These are phyloP conservation scores for Microdochium paspali DNA, from an alignment of 2,329 filamentous ascomycete species.

Conservation along the genomic window DNA sequence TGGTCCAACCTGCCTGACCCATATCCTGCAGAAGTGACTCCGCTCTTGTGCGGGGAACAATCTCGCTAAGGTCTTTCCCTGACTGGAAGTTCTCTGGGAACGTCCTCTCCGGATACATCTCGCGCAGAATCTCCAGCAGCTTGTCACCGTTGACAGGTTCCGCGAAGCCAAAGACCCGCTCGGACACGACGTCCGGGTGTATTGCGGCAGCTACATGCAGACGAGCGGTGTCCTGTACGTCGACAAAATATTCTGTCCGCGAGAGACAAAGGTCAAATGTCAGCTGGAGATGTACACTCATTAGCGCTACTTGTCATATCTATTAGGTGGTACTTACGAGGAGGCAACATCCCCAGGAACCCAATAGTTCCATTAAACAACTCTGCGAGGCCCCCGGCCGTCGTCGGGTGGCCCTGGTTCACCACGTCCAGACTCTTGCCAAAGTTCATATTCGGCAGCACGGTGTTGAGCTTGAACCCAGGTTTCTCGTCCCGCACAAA, in stretches of 20 bases:
- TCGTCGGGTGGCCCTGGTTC: slow-evolving; percentile 8
- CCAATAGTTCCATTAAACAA: slow-evolving; percentile 4
- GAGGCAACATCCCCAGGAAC: slow-evolving; percentile 2
- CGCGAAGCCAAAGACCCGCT: slow-evolving; percentile 46
- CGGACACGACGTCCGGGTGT: slow-evolving; percentile 29
- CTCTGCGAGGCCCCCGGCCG: slow-evolving; percentile 3
- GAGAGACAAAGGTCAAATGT: no score
- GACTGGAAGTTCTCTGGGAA: slow-evolving; percentile 7
- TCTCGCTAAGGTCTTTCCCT: slow-evolving; percentile 6
- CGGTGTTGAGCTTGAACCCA: slow-evolving; percentile 9
- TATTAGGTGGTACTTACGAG: no score
- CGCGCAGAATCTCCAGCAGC: slow-evolving; percentile 18
- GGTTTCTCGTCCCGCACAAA: slow-evolving; percentile 10
- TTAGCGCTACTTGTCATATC: no score
- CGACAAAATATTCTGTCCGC: slow-evolving; percentile 29
- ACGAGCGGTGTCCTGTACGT: slow-evolving; percentile 37
- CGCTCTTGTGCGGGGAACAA: slow-evolving; percentile 9
- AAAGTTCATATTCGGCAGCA: slow-evolving; percentile 13
- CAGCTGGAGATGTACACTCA: no score
- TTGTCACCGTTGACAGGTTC: slow-evolving; percentile 34
- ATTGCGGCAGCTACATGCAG: slow-evolving; percentile 43
- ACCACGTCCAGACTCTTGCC: slow-evolving; percentile 8
- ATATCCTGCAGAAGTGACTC: slow-evolving; percentile 10
- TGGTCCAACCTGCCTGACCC: slow-evolving; percentile 11
- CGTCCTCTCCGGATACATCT: slow-evolving; percentile 7